phyloP scores from a whole-genome alignment of 139 green algal genomes.

The Volvox reticuliferus region DNA sequence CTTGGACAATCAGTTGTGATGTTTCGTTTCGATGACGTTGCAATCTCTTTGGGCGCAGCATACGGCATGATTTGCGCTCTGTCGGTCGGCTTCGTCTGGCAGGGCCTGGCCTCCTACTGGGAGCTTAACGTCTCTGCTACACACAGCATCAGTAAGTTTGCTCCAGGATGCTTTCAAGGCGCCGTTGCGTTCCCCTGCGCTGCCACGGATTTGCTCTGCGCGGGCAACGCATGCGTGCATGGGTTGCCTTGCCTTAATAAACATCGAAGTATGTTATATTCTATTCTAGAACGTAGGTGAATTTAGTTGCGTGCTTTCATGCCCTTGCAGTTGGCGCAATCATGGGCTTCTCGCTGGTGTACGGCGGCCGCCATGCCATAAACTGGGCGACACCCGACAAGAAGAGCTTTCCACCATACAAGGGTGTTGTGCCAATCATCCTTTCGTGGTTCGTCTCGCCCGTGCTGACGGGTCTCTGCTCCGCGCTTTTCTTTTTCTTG shows the following conservation, averaged over 20 bases:
- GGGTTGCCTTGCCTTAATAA: too few relatives aligned
- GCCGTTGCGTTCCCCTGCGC: too few relatives aligned
- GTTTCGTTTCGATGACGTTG: too few relatives aligned
- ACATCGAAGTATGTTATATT: too few relatives aligned
- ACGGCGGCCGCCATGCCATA: slow-evolving; percentile 38
- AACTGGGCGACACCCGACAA: slow-evolving; percentile 36
- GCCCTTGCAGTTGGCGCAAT: slow-evolving; percentile 42
- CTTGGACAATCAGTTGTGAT: too few relatives aligned
- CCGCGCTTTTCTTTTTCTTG: slow-evolving; percentile 59
- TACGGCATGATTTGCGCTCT: slow-evolving; percentile 70
- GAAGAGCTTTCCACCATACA: slow-evolving; percentile 61
- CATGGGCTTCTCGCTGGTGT: slow-evolving; percentile 46
- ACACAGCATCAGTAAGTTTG: slow-evolving; percentile 61
- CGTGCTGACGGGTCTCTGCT: slow-evolving; percentile 55
- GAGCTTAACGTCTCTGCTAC: slow-evolving; percentile 73
- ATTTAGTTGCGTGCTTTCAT: too few relatives aligned
- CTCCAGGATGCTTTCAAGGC: too few relatives aligned
- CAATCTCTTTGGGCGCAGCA: too few relatives aligned
- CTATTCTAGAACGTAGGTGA: too few relatives aligned
- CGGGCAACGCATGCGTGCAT: too few relatives aligned
- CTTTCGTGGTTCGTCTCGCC: slow-evolving; percentile 77
- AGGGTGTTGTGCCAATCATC: slow-evolving; percentile 61
- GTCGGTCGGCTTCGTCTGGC: slow-evolving; percentile 55
- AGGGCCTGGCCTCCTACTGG: slow-evolving; percentile 55
- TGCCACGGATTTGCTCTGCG: too few relatives aligned